Evolutionary conservation across 352 stramenopile species (phyloP), one percentile per base, ranked within the genome.

Genomic region (Phytophthora fragariae): DNA sequence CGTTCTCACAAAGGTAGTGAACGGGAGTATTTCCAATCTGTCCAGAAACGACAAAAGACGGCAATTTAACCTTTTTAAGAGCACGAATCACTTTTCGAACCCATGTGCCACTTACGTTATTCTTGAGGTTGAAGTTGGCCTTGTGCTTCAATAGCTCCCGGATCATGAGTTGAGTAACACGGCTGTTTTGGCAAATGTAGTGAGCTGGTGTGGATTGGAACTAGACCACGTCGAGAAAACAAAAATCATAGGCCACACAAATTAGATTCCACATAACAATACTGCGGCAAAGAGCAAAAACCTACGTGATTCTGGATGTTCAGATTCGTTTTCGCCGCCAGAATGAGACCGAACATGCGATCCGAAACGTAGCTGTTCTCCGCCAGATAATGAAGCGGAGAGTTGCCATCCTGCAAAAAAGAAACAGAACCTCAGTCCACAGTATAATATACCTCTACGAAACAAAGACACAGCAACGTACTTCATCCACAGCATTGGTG

Each of bases 11-110:
- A 50, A 91, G 57, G 46, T 85, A 91, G 62, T 94, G 86, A 29
- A 95, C 75, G 7, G 86, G 73, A 1, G 89, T 90, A 69, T 91
- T 93, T 37, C 84, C 85, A 68, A 94, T 94, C 88, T 95, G 61
- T 24, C 5, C 19, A 35, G 8, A 15, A 14, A 27, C 11, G 57
- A 19, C 21, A 70, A 24, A n/a, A 21, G 44, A 41, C 11, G 35
- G 9, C 35, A 12, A 21, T 15, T 50, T 15, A 50, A 14, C 14
- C 8, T 50, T 54, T 2, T 12, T 15, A 19, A 21, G 17, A 15
- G 14, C 11, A n/a, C 15, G 9, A 41, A 41, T 12, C 35, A 11
- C 35, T 3, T 3, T 27, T 54, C 17, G 0, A 24, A 29, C 47
- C 11, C 27, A 39, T 3, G 15, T 7, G 21, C 14, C 46, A 56